These are phyloP conservation scores for Whalleya microplaca DNA, from an alignment of 2,329 filamentous ascomycete genomes.

Conservation along the genomic window DNA sequence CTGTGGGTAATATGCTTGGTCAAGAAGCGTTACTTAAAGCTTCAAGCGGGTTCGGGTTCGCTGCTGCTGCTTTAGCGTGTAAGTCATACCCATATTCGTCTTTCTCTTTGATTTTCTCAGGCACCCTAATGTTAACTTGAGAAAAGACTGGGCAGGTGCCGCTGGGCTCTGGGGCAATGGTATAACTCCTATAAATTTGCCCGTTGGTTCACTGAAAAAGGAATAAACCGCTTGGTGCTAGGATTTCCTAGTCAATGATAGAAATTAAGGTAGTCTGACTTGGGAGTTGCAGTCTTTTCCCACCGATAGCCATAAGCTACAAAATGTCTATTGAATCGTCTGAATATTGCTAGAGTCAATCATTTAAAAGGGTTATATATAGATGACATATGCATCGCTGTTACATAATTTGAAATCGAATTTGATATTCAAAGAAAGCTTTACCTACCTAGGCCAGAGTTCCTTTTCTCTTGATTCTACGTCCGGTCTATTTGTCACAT, in stretches of 20 bases:
- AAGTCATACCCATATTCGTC: slow-evolving; percentile 12
- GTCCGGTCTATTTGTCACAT: no score
- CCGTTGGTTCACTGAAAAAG: slow-evolving; percentile 13
- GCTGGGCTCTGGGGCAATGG: slow-evolving; percentile 5
- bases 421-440: no score
- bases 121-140: slow-evolving; percentile 1
- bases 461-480: no score
- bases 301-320: neutral
- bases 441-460: no score
- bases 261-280: neutral
- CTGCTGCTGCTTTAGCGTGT: slow-evolving; percentile 27
- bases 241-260: neutral
- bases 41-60: slow-evolving; percentile 29
- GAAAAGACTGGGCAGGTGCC: slow-evolving; percentile 8
- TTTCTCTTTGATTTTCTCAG: neutral
- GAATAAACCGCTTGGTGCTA: neutral
- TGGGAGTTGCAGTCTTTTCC: neutral
- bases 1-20: slow-evolving; percentile 27
- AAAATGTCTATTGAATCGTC: neutral
- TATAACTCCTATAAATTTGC: slow-evolving; percentile 10
- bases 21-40: slow-evolving; percentile 24
- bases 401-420: no score
- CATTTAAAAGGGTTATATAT: neutral
- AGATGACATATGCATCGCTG: neutral
- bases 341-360: neutral